A percentile compares a stretch with the other conserved stretches of the same genome.
Conservation (phyloP, 2,329 filamentous ascomycete genomes). For the Stylonectria norvegica region DNA sequence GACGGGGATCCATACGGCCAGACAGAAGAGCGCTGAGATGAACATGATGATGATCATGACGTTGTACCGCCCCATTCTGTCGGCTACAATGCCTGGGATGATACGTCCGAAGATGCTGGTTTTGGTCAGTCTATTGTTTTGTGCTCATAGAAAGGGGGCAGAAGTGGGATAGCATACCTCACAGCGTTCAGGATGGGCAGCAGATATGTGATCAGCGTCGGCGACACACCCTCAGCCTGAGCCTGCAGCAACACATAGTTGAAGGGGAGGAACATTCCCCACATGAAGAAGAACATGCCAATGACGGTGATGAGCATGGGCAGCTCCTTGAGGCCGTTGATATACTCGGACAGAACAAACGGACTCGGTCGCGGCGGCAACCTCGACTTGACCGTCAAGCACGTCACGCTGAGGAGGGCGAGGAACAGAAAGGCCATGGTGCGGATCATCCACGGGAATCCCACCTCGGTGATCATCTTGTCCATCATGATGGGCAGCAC, state of each 20-base stretch:
- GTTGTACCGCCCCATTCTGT: slow-evolving; percentile 45
- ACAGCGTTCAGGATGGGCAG: slow-evolving; percentile 56
- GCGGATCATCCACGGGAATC: slow-evolving; percentile 49
- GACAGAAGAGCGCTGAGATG: slow-evolving; percentile 43
- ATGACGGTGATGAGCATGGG: slow-evolving; percentile 41
- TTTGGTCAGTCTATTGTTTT: slow-evolving; percentile 9
- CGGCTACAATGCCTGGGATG: slow-evolving; percentile 46
- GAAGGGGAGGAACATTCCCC: slow-evolving; percentile 53
- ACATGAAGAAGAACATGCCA: slow-evolving; percentile 54
- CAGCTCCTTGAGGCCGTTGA: slow-evolving; percentile 44
- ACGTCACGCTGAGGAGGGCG: slow-evolving; percentile 31
- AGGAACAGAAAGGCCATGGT: slow-evolving; percentile 46
- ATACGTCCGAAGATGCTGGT: slow-evolving; percentile 50
- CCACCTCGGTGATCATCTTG: slow-evolving; percentile 46
- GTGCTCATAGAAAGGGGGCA: not conserved
- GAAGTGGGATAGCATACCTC: slow-evolving; percentile 32
- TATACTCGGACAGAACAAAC: slow-evolving; percentile 46
- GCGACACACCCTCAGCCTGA: slow-evolving; percentile 39
- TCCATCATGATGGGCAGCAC: slow-evolving; percentile 60
- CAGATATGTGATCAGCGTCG: slow-evolving; percentile 43
- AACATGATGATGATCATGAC: slow-evolving; percentile 50
- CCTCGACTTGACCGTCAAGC: slow-evolving; percentile 34
- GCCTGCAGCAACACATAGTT: slow-evolving; percentile 52
- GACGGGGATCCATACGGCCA: slow-evolving; percentile 49
- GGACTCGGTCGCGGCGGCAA: slow-evolving; percentile 44